Evolutionary conservation across 495 filamentous ascomycete species (phyloP).

Genomic region (Penicillium nucicola): DNA sequence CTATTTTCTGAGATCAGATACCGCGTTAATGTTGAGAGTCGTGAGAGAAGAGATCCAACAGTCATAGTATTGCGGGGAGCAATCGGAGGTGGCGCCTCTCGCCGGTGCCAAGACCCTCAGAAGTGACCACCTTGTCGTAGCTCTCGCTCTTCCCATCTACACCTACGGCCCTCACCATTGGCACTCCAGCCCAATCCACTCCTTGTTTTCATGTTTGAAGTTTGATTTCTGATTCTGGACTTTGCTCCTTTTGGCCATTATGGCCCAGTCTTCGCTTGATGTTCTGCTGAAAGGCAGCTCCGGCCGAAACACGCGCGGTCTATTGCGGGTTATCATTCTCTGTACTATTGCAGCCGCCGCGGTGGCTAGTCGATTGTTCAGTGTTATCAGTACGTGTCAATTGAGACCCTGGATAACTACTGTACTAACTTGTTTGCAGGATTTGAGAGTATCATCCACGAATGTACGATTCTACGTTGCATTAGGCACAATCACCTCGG

Average conservation of each 20-base stretch:
- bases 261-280: slow-evolving; percentile 52
- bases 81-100: slow-evolving; percentile 31
- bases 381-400: slow-evolving; percentile 80
- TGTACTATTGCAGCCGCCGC: slow-evolving; percentile 88
- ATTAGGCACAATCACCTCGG: slow-evolving; percentile 7
- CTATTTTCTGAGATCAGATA: not conserved
- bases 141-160: slow-evolving; percentile 32
- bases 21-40: no score
- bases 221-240: slow-evolving; percentile 26
- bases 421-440: slow-evolving; percentile 47
- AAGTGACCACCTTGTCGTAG: slow-evolving; percentile 51
- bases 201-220: slow-evolving; percentile 29
- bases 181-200: slow-evolving; percentile 37
- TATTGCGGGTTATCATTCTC: slow-evolving; percentile 90
- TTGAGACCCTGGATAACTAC: not conserved
- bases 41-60: not conserved
- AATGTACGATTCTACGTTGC: slow-evolving; percentile 67
- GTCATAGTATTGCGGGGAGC: slow-evolving; percentile 29
- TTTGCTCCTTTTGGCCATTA: slow-evolving; percentile 44
- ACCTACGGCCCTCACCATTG: slow-evolving; percentile 21
- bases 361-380: slow-evolving; percentile 92
- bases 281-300: slow-evolving; percentile 64
- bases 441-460: slow-evolving; percentile 99
- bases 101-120: slow-evolving; percentile 29
- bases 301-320: slow-evolving; percentile 72